Evolutionary conservation across 331 rosid genomes (phyloP).

Genomic region (Rosa hybrid): DNA sequence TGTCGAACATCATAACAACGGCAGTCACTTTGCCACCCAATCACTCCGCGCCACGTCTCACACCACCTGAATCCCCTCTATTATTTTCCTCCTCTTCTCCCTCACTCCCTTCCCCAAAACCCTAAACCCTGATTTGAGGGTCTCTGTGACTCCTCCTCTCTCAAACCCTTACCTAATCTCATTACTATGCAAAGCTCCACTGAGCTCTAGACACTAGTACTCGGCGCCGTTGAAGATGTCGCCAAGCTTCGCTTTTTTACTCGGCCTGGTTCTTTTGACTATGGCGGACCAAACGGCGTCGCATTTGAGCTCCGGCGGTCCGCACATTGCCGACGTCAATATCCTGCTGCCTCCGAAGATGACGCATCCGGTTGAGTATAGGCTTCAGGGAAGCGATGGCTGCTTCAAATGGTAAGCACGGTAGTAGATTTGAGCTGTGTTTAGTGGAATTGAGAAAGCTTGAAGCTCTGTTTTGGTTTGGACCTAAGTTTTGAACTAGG

Average conservation of each 20-base stretch:
- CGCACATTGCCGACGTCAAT: conserved; percentile 89
- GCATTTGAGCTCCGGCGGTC: conserved; percentile 66
- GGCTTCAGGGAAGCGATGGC: conserved; percentile 92
- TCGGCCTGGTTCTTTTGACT: conserved; percentile 30
- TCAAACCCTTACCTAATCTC: neutral
- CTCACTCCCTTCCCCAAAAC: conserved; percentile 16
- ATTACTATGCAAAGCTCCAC: neutral
- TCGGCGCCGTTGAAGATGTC: conserved; percentile 32
- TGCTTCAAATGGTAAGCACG: conserved; percentile 78
- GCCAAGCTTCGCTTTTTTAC: conserved; percentile 25
- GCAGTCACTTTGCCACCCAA: neutral
- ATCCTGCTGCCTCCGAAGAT: conserved; percentile 80
- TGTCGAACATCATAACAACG: neutral
- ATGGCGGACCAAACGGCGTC: conserved; percentile 32
- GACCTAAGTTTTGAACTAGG: neutral
- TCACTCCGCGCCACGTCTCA: conserved; percentile 26
- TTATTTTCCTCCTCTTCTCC: neutral
- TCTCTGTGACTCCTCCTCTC: neutral
- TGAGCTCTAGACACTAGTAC: neutral
- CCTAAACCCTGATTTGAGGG: conserved; percentile 36
- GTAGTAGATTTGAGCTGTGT: neutral
- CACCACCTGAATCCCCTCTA: neutral
- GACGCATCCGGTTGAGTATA: conserved; percentile 81
- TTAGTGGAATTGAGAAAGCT: neutral
- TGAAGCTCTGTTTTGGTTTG: neutral